Conservation (phyloP, 2,329 filamentous ascomycete species). For the Colletotrichum sojae region DNA sequence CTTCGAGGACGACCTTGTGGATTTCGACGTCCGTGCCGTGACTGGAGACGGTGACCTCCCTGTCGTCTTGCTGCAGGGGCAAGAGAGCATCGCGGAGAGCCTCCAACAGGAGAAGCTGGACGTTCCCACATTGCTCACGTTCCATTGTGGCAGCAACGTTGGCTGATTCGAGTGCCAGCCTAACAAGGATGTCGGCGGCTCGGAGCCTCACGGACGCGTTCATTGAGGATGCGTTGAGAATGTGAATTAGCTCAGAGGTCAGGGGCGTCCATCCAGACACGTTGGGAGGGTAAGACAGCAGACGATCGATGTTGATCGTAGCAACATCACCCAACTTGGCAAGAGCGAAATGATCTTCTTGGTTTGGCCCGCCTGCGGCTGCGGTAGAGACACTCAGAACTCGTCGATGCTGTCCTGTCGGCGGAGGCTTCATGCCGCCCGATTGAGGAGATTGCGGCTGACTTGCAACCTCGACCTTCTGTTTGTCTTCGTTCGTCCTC, state of each 20-base stretch:
- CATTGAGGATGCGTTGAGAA: conserved; percentile 62
- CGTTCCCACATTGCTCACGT: conserved; percentile 66
- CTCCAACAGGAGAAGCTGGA: conserved; percentile 81
- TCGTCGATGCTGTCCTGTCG: conserved; percentile 58
- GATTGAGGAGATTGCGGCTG: conserved; percentile 55
- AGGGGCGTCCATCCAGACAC: conserved; percentile 84
- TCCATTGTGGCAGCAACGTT: conserved; percentile 68
- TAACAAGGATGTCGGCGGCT: conserved; percentile 76
- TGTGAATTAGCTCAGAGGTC: conserved; percentile 66
- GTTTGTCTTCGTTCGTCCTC: conserved; percentile 47
- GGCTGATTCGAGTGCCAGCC: conserved; percentile 70
- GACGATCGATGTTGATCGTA: conserved; percentile 80
- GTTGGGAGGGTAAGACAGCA: conserved; percentile 76
- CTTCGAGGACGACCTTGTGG: conserved; percentile 84
- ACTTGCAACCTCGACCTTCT: conserved; percentile 47
- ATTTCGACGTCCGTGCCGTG: conserved; percentile 81
- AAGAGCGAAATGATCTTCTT: conserved; percentile 77
- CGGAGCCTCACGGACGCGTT: conserved; percentile 68
- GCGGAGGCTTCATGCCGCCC: conserved; percentile 52
- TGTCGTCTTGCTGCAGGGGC: conserved; percentile 68
- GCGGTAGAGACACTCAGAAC: conserved; percentile 64
- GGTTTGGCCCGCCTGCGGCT: conserved; percentile 64
- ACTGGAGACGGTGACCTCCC: conserved; percentile 68
- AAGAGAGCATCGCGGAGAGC: conserved; percentile 74
- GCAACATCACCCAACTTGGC: conserved; percentile 82